Conservation (phyloP, 106 monocot genomes). For the Ottelia alismoides region DNA sequence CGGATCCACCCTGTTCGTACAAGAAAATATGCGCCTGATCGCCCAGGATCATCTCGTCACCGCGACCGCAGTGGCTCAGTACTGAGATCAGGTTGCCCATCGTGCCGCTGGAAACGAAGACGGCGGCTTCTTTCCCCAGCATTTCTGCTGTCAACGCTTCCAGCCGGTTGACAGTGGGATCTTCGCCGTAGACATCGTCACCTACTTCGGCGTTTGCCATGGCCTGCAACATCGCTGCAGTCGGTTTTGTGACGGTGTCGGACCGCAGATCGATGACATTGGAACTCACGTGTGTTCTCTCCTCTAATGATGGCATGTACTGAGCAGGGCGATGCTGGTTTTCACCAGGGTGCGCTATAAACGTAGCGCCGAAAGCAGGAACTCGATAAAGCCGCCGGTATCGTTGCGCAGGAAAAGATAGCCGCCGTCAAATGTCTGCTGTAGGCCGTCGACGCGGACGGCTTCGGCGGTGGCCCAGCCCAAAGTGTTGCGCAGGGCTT, state of each 20-base stretch:
- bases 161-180: constrained; percentile 43
- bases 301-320: too few species aligned
- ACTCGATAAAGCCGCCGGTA: too few species aligned
- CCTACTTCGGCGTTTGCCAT: constrained; percentile 67
- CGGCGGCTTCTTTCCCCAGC: constrained; percentile 41
- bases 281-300: too few species aligned
- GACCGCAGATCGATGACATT: constrained; percentile 79
- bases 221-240: constrained; percentile 49
- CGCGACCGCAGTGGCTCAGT: background rate
- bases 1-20: background rate
- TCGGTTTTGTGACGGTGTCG: constrained; percentile 69
- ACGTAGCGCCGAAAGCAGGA: too few species aligned
- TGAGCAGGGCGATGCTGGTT: too few species aligned
- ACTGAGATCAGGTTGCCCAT: background rate
- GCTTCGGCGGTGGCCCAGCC: too few species aligned
- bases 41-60: background rate
- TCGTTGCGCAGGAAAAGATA: too few species aligned
- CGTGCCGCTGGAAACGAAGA: background rate
- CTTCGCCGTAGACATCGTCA: constrained; percentile 54
- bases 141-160: constrained; percentile 43
- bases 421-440: too few species aligned
- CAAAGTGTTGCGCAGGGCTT: too few species aligned
- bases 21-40: background rate
- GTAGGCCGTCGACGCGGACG: too few species aligned
- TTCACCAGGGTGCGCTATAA: too few species aligned